Base-by-base conservation (phyloP, 176 grass and related monocot species). In the Avena eriantha region DNA sequence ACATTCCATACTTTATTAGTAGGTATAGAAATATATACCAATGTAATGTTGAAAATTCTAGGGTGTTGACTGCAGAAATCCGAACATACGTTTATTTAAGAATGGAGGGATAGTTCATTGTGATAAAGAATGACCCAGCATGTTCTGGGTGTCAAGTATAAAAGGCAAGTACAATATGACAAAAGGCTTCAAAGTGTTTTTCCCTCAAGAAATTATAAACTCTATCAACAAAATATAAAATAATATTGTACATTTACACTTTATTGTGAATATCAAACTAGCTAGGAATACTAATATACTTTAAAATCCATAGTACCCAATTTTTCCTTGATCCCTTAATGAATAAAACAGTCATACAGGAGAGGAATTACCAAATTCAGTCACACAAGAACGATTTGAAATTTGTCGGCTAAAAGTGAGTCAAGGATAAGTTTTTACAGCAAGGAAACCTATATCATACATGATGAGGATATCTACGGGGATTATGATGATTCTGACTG, bases 141-240 rank as follows among this genome's bases (percentile, higher is more conserved):
- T 82, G 49, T 19, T 69, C 49, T 69, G 48, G 1, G 21, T 10
- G 36, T 13, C 69, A 72, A 73, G 69, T 14, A 22, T 19, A 78
- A 46, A 45, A 9, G 12, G 43, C 21, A 45, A 45, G 2, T 54
- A 76, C 7, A 77, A 45, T 12, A 81, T 33, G 33, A 81, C 48
- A 39, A 17, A 69, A 13, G 7, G 22, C 29, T 56, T 70, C 19
- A 1, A 41, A n/a, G 7, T 55, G 13, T 70, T 18, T 53, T 70
- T 39, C 56, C 45, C 68, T 73, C 5, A 67, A 70, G 63, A 14
- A 61, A 17, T 29, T 79, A 60, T 41, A 61, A 10, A 41, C 12
- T 59, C n/a, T 60, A 26, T 14, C 34, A 57, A 31, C 8, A 29
- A 73, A 83, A 59, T 56, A 55, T 70, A 31, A 82, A 82, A 55